Evolutionary conservation across 345 rosid species (phyloP).

Genomic region (Cardamine chenopodiifolia): DNA sequence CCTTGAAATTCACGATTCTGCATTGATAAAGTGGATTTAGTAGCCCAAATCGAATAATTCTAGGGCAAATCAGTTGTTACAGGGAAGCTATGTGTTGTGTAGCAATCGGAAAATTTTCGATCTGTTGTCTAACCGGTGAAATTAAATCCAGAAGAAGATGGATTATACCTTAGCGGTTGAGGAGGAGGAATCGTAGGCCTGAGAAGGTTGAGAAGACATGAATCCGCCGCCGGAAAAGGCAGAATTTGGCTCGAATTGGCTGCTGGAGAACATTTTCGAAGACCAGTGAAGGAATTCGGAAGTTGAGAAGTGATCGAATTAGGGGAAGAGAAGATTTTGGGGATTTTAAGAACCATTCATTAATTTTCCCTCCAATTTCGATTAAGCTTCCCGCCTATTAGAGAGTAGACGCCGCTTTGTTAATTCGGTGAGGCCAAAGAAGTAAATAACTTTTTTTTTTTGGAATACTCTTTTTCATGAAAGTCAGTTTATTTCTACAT

Average conservation of each 20-base stretch:
- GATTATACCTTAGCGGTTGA: slow-evolving; percentile 57
- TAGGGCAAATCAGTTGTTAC: neutral
- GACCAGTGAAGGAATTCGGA: neutral
- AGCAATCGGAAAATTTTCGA: neutral
- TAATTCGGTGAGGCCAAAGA: too few relatives aligned
- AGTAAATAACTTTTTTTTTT: too few relatives aligned
- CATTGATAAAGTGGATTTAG: neutral
- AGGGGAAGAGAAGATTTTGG: neutral
- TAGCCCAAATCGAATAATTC: neutral
- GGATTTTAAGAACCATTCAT: neutral
- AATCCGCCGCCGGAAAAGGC: slow-evolving; percentile 69
- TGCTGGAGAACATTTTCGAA: slow-evolving; percentile 62
- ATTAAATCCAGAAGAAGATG: neutral
- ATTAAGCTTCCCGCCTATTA: slow-evolving; percentile 22
- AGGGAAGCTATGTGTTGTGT: neutral
- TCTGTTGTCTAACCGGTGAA: neutral
- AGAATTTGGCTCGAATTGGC: slow-evolving; percentile 62
- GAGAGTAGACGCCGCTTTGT: neutral
- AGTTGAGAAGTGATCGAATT: neutral
- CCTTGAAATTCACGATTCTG: slow-evolving; percentile 75
- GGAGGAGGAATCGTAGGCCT: slow-evolving; percentile 53
- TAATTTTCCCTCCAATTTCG: slow-evolving; percentile 24
- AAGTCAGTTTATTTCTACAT: too few relatives aligned
- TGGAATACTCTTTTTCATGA: too few relatives aligned
- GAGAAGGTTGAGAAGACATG: slow-evolving; percentile 67